These are phyloP conservation scores for Imleria badia DNA, from an alignment of 768 basidiomycete species.

Conservation along the genomic window DNA sequence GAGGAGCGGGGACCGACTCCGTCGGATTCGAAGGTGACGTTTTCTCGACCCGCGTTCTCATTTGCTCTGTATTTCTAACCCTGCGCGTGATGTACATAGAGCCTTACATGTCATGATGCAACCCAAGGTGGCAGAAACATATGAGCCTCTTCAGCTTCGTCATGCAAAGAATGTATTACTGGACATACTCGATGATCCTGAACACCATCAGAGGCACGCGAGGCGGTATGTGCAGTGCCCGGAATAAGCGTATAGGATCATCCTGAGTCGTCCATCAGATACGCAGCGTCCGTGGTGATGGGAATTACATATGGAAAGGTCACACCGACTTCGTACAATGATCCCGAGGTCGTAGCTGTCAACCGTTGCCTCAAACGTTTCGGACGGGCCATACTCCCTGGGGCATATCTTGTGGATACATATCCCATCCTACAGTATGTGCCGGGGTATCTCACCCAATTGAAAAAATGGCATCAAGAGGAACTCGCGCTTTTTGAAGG, in stretches of 20 bases:
- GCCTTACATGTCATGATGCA: constrained; percentile 3
- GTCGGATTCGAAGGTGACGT: not conserved
- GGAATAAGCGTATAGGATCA: not conserved
- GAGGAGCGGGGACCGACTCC: not conserved
- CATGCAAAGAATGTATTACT: constrained; percentile 5
- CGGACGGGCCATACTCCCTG: not conserved
- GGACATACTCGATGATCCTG: constrained; percentile 4
- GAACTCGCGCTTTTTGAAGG: constrained; percentile 9
- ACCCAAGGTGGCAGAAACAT: not conserved
- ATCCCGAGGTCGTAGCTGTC: constrained; percentile 5
- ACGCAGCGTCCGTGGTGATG: constrained; percentile 5
- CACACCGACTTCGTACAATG: constrained; percentile 6
- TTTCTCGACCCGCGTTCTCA: not conserved
- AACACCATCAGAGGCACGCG: constrained; percentile 4
- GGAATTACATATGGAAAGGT: constrained; percentile 1
- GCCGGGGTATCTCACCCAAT: constrained; percentile 4
- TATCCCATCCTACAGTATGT: constrained; percentile 6
- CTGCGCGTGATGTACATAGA: not conserved
- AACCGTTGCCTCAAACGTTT: not conserved
- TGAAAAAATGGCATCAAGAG: constrained; percentile 7
- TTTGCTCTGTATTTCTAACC: not conserved
- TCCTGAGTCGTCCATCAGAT: not conserved
- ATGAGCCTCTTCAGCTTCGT: constrained; percentile 3
- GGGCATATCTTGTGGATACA: constrained; percentile 8
- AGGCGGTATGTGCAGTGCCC: not conserved